These are phyloP conservation scores for Citeromyces hawaiiensis DNA, from an alignment of 1,139 yeast genomes.

Conservation along the genomic window DNA sequence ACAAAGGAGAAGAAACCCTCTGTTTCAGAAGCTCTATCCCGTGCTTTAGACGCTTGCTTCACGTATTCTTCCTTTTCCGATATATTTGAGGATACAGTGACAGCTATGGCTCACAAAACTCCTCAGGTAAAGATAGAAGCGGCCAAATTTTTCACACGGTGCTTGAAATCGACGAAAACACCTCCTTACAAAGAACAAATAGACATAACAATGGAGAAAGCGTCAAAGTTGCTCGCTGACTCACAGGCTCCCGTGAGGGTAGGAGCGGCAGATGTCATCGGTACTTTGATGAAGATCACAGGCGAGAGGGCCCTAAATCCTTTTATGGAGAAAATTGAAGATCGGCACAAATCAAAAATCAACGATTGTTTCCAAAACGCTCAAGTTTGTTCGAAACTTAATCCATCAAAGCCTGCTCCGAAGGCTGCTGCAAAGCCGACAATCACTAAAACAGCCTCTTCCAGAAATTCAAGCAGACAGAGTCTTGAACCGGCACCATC, in stretches of 20 bases:
- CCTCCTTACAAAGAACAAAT: conserved; percentile 42
- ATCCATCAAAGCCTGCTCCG: not conserved
- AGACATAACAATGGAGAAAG: conserved; percentile 39
- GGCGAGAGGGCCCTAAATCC: conserved; percentile 60
- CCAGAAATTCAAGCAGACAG: conserved; percentile 4
- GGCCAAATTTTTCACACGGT: conserved; percentile 49
- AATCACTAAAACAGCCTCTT: conserved; percentile 5
- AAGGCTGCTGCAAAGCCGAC: conserved; percentile 1
- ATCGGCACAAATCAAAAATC: conserved; percentile 53
- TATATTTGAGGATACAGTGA: conserved; percentile 46
- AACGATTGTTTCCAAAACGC: conserved; percentile 43
- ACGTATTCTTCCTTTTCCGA: conserved; percentile 36
- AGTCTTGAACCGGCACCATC: conserved; percentile 7
- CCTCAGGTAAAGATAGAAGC: conserved; percentile 75
- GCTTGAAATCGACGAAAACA: conserved; percentile 36
- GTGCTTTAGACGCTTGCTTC: conserved; percentile 57
- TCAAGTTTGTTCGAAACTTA: conserved; percentile 23
- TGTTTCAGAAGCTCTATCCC: conserved; percentile 56
- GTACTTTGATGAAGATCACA: conserved; percentile 68
- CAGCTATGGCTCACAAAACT: conserved; percentile 58
- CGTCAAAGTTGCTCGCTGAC: conserved; percentile 57
- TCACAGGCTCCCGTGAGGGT: conserved; percentile 80
- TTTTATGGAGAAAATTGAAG: conserved; percentile 59
- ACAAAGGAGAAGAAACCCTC: conserved; percentile 79
- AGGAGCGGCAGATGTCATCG: conserved; percentile 68